Conservation (phyloP, 192 early-diverging fungal species). For the Globomyces pollinis-pini region DNA sequence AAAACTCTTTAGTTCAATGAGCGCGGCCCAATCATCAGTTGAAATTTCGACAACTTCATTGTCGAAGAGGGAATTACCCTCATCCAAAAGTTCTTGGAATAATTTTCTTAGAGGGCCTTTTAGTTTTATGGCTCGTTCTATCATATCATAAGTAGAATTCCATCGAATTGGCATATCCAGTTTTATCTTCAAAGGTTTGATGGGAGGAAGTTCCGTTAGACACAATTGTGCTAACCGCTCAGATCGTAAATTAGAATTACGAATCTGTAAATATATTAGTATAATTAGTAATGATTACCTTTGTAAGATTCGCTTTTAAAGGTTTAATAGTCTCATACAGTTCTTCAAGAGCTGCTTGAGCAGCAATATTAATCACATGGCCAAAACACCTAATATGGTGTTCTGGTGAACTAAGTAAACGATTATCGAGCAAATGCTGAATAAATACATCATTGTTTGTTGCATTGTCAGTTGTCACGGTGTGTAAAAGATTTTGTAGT, state of each 20-base stretch:
- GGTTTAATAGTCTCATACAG: neutral
- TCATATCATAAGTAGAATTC: conserved; percentile 11
- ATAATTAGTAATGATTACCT: too few relatives aligned
- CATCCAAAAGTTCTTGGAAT: neutral
- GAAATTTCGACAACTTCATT: neutral
- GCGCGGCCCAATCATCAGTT: neutral
- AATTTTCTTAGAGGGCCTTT: conserved; percentile 3
- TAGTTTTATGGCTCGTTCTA: conserved; percentile 5
- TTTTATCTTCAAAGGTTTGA: conserved; percentile 3
- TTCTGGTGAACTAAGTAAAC: neutral
- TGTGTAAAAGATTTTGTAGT: too few relatives aligned
- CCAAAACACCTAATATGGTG: conserved; percentile 9
- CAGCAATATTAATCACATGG: conserved; percentile 6
- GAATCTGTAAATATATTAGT: too few relatives aligned
- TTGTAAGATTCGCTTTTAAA: neutral
- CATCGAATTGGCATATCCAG: conserved; percentile 3
- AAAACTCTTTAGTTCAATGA: neutral
- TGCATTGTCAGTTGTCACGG: conserved; percentile 1
- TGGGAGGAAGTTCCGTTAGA: too few relatives aligned
- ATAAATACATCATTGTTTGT: conserved; percentile 2
- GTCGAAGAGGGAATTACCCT: neutral
- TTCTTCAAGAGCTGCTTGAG: conserved; percentile 5
- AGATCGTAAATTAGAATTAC: too few relatives aligned
- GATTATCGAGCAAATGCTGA: neutral
- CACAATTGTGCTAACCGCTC: too few relatives aligned